phyloP scores from a whole-genome alignment of 768 basidiomycete species.

The Chiua virens region DNA sequence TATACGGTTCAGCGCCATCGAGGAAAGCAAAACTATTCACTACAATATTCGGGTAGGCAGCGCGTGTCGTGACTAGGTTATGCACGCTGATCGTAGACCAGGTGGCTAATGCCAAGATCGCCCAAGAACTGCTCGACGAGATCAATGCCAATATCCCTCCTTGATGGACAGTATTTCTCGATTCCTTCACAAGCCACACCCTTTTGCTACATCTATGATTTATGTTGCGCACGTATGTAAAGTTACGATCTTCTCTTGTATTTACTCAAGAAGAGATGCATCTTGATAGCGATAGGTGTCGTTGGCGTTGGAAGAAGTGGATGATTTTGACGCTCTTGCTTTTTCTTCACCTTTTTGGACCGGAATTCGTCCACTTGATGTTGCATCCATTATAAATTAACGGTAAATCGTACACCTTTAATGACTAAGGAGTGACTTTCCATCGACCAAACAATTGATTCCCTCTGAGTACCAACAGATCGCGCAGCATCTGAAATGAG shows the following conservation, averaged over 20 bases:
- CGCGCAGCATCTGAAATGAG: conserved; percentile 85
- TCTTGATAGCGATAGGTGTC: conserved; percentile 21
- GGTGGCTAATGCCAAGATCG: conserved; percentile 71
- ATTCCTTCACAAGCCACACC: conserved; percentile 15
- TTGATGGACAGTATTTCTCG: conserved; percentile 18
- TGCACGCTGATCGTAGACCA: conserved; percentile 24
- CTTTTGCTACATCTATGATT: conserved; percentile 32
- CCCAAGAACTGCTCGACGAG: conserved; percentile 63
- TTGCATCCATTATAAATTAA: conserved; percentile 25
- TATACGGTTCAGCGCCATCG: conserved; percentile 72
- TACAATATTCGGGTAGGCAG: conserved; percentile 71
- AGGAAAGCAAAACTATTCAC: conserved; percentile 57
- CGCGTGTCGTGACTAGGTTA: background rate
- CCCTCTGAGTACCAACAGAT: conserved; percentile 78
- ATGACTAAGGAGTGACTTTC: conserved; percentile 38
- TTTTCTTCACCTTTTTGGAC: conserved; percentile 13
- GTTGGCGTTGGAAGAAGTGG: conserved; percentile 13
- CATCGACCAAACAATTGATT: conserved; percentile 83
- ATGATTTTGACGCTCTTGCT: conserved; percentile 3
- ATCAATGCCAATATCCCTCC: conserved; percentile 44
- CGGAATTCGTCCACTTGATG: conserved; percentile 1
- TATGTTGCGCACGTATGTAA: conserved; percentile 35
- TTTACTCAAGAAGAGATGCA: conserved; percentile 25
- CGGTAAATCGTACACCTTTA: conserved; percentile 25
- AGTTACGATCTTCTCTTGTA: conserved; percentile 29